A percentile compares a stretch with the other conserved stretches of the same genome.
Evolutionary conservation across 2,329 filamentous ascomycete species (phyloP).

Genomic region (Trichothecium roseum): DNA sequence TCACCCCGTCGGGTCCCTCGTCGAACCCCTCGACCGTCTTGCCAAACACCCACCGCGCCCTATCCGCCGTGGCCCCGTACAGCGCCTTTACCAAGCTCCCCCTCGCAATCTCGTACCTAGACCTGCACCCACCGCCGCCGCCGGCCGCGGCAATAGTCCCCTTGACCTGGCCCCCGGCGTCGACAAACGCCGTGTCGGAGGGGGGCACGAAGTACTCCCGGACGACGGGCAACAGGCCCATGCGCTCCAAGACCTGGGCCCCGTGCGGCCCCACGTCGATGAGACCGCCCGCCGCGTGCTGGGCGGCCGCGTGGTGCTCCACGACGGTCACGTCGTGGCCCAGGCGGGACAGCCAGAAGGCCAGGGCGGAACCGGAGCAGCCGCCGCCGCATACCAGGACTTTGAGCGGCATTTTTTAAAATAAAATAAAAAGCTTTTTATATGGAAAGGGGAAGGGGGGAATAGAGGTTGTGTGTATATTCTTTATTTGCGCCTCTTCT

Average conservation of each 20-base stretch:
- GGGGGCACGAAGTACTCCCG: conserved; percentile 32
- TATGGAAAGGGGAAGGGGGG: too few relatives aligned
- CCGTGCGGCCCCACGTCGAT: conserved; percentile 31
- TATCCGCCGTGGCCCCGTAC: conserved; percentile 26
- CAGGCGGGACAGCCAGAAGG: conserved; percentile 23
- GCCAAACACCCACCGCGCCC: conserved; percentile 16
- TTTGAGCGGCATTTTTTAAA: conserved; percentile 24
- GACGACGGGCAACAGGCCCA: conserved; percentile 24
- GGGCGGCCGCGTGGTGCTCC: conserved; percentile 23
- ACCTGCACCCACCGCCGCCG: conserved; percentile 32
- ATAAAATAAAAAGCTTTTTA: too few relatives aligned
- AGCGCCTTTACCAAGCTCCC: conserved; percentile 40
- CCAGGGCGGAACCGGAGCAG: conserved; percentile 26
- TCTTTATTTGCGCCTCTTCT: conserved; percentile 4
- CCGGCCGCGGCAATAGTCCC: conserved; percentile 29
- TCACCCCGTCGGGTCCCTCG: conserved; percentile 18
- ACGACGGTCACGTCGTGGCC: conserved; percentile 25
- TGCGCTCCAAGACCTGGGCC: conserved; percentile 20
- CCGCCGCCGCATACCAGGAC: conserved; percentile 34
- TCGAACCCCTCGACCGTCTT: conserved; percentile 17
- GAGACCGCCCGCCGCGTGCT: conserved; percentile 27
- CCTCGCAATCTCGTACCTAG: conserved; percentile 48
- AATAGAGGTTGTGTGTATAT: too few relatives aligned
- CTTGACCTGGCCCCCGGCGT: conserved; percentile 22
- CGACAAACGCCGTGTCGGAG: conserved; percentile 34